Conservation (phyloP, 2,329 filamentous ascomycete species). For the Plectosphaerella cucumerina region DNA sequence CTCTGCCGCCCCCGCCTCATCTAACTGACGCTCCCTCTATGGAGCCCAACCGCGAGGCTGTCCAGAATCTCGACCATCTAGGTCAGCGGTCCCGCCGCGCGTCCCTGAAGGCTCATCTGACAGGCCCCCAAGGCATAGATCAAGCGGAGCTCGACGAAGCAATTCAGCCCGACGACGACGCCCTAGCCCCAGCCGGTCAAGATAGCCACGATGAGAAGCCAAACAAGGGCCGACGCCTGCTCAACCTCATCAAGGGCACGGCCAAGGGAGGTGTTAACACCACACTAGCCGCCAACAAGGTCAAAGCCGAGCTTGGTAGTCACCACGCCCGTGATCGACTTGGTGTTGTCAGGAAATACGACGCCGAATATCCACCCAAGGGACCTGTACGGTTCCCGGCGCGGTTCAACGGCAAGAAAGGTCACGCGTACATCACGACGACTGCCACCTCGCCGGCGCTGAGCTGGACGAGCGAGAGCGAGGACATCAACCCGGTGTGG, state of each 20-base stretch:
- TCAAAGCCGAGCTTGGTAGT: constrained; percentile 61
- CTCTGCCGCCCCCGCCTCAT: constrained; percentile 58
- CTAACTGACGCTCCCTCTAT: constrained; percentile 29
- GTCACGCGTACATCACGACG: constrained; percentile 66
- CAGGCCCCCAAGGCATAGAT: constrained; percentile 40
- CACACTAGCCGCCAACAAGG: constrained; percentile 64
- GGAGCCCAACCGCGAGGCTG: constrained; percentile 39
- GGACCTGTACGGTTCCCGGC: constrained; percentile 77
- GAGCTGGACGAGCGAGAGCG: constrained; percentile 55
- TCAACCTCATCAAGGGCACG: constrained; percentile 65
- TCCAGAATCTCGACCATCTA: constrained; percentile 27
- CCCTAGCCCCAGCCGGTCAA: constrained; percentile 39
- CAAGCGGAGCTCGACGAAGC: constrained; percentile 63
- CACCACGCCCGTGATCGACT: constrained; percentile 65
- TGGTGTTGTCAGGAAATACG: constrained; percentile 53
- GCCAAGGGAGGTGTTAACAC: constrained; percentile 71
- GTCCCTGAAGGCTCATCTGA: constrained; percentile 9
- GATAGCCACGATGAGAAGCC: constrained; percentile 40
- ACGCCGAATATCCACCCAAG: constrained; percentile 35
- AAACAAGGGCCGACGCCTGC: constrained; percentile 39
- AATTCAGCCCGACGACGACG: constrained; percentile 39
- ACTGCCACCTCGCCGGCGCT: constrained; percentile 65
- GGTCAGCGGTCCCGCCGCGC: constrained; percentile 18
- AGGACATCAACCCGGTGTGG: constrained; percentile 59
- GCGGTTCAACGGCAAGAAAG: constrained; percentile 66